Base-by-base conservation (phyloP, 2,329 filamentous ascomycete species). In the Ascosphaera aggregata region DNA sequence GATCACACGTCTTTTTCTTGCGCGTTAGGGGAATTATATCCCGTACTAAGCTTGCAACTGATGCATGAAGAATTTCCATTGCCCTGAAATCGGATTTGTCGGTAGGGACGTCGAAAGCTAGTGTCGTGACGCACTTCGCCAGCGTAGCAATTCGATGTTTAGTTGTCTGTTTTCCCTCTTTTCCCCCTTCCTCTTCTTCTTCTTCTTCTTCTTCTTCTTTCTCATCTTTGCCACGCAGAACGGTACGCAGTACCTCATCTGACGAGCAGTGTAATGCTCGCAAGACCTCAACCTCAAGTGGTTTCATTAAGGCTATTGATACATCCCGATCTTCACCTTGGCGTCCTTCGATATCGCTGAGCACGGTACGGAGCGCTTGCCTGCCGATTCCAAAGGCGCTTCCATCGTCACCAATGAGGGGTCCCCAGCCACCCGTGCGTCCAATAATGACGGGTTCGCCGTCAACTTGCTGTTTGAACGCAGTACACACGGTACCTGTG, bases 391-490 rank as follows among this genome's bases (percentile, higher is more conserved):
- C 51, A 43, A 55, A 62, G 2, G 58, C 61, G 1, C 53, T 54
- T 0, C 61, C 61, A 30, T 63, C 58, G 38, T 64, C 61, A 1
- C 61, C 59, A 2, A 64, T 47, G 3, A 62, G 46, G 40, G 56
- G 49, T 2, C 61, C 60, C 61, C 61, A 63, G 9, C 61, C 61
- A 2, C 61, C 61, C 3, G 51, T 49, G 2, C 60, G 51, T n/a
- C 50, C 51, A 2, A 50, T 49, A 1, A 52, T 51, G 4, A 43
- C 34, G 24, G 54, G 50, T 18, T 37, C 40, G 8, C 32, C 19
- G n/a, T 40, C 36, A 0, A 40, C 39, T 3, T 39, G 36, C 37
- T 36, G 30, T 8, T 42, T 41, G 44, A 57, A 64, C 15, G 50
- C 50, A 50, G 61, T 61, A n/a, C 54, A 55, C 2, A 63, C 51